Conservation (phyloP, 129 eudicot genomes). For the Helichrysum umbraculigerum region DNA sequence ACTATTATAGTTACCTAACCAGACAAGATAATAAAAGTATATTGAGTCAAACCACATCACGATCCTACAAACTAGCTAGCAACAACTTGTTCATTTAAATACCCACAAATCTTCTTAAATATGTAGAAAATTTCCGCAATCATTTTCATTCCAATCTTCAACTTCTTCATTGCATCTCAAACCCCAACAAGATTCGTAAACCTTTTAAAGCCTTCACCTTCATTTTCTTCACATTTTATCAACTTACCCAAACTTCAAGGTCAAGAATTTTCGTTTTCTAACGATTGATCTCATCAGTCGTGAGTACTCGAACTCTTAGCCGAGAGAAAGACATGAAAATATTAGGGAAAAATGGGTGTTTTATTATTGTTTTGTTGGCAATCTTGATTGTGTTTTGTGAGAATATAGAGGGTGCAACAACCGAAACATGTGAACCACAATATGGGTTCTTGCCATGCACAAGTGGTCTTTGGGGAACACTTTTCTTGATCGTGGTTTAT, state of each 20-base stretch:
- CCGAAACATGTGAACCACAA: slow-evolving; percentile 56
- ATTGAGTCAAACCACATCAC: too few relatives aligned
- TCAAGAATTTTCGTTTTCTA: not conserved
- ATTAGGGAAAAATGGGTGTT: not conserved
- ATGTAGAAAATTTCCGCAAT: not conserved
- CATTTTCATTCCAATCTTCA: not conserved
- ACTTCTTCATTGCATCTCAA: not conserved
- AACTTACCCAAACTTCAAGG: not conserved
- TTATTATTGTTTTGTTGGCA: slow-evolving; percentile 12
- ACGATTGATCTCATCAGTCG: too few relatives aligned
- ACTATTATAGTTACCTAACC: too few relatives aligned
- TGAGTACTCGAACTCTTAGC: not conserved
- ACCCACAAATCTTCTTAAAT: slow-evolving; percentile 7
- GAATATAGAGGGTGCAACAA: slow-evolving; percentile 18
- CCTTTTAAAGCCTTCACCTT: not conserved
- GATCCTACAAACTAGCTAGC: too few relatives aligned
- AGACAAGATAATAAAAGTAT: too few relatives aligned
- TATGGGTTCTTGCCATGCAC: slow-evolving; percentile 86
- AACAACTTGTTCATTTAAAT: slow-evolving; percentile 3
- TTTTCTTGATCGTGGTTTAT: slow-evolving; percentile 59
- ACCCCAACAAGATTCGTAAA: not conserved
- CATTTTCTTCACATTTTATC: too few relatives aligned
- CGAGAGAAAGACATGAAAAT: slow-evolving; percentile 19
- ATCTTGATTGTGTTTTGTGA: slow-evolving; percentile 15
- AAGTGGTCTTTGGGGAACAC: slow-evolving; percentile 47